These are phyloP conservation scores for Dryadomyces quercivorus DNA, from an alignment of 2,329 filamentous ascomycete genomes.

Conservation along the genomic window DNA sequence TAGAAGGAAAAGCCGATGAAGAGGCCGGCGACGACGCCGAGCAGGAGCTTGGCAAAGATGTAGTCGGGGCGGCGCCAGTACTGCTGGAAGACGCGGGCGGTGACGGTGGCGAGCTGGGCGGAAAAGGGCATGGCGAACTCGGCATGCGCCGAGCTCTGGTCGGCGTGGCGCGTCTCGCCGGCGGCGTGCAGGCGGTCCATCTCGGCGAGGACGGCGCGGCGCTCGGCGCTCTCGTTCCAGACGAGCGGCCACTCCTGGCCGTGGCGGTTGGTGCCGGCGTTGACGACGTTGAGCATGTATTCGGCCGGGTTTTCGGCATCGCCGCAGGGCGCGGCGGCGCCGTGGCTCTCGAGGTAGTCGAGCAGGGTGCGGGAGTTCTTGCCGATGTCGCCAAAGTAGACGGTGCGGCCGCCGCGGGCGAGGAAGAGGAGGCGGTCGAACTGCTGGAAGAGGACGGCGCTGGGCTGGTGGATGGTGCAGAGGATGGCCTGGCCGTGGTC, in stretches of 20 bases:
- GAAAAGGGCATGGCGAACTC: constrained; percentile 72
- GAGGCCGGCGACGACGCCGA: constrained; percentile 52
- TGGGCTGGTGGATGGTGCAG: constrained; percentile 98
- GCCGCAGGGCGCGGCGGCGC: constrained; percentile 50
- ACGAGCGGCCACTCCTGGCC: constrained; percentile 52
- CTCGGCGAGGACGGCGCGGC: constrained; percentile 40
- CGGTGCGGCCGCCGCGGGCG: constrained; percentile 60
- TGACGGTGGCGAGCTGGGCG: constrained; percentile 54
- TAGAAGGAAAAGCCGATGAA: constrained; percentile 79
- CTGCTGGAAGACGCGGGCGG: constrained; percentile 69
- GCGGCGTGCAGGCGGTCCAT: constrained; percentile 35
- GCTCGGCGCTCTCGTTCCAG: constrained; percentile 48
- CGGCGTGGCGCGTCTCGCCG: too few relatives aligned
- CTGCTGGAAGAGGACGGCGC: constrained; percentile 84
- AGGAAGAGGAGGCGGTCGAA: constrained; percentile 76
- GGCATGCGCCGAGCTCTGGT: constrained; percentile 10
- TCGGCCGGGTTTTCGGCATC: constrained; percentile 66
- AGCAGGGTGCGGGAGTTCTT: constrained; percentile 56
- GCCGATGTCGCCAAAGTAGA: constrained; percentile 68
- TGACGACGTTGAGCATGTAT: constrained; percentile 60
- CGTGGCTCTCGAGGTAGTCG: constrained; percentile 64
- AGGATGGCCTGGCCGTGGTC: constrained; percentile 83
- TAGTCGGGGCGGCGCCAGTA: constrained; percentile 86
- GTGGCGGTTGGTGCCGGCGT: constrained; percentile 40
- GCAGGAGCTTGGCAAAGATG: constrained; percentile 68